Conservation (phyloP, 2,329 filamentous ascomycete species). For the Simplicillium sp. region DNA sequence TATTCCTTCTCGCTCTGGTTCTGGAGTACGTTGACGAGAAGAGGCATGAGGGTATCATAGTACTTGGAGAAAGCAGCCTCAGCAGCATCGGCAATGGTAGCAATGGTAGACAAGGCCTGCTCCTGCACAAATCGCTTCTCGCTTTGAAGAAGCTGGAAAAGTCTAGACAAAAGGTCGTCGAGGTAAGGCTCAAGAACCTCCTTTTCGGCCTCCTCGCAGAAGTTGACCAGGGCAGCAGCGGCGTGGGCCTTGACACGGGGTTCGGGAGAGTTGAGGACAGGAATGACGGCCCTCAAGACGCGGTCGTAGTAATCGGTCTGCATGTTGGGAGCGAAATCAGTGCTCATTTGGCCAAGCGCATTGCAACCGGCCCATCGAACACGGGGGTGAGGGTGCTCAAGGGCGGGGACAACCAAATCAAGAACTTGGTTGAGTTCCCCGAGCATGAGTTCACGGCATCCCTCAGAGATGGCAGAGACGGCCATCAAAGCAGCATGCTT, state of each 20-base stretch:
- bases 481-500: conserved; percentile 96
- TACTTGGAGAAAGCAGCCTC: conserved; percentile 92
- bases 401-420: conserved; percentile 84
- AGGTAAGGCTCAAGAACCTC: conserved; percentile 85
- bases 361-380: conserved; percentile 98
- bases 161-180: conserved; percentile 72
- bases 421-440: conserved; percentile 90
- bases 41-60: conserved; percentile 91
- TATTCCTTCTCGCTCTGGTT: conserved; percentile 92
- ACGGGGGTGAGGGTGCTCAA: conserved; percentile 83
- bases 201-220: conserved; percentile 97
- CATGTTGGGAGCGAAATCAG: conserved; percentile 96
- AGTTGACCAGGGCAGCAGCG: conserved; percentile 95
- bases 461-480: conserved; percentile 96
- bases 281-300: conserved; percentile 84
- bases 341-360: conserved; percentile 98
- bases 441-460: conserved; percentile 91
- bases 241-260: conserved; percentile 94
- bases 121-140: conserved; percentile 96
- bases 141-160: conserved; percentile 82
- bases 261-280: conserved; percentile 81
- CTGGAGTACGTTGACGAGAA: conserved; percentile 81
- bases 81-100: conserved; percentile 96
- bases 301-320: conserved; percentile 88
- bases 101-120: conserved; percentile 94